Evolutionary conservation across 306 rosid species (phyloP).

Genomic region (Prunus mongolica): DNA sequence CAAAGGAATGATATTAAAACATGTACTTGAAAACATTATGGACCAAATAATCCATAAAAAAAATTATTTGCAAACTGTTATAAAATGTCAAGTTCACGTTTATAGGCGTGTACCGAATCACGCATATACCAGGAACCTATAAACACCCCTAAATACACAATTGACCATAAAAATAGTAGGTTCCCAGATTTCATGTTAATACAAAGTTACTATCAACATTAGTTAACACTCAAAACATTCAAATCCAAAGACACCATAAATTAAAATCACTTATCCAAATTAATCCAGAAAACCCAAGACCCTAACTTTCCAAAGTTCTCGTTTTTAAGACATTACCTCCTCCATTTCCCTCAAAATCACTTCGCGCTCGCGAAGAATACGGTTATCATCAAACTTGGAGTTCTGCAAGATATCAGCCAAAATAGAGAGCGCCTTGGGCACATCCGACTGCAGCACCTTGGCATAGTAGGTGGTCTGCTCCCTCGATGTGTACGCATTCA

Average conservation of each 20-base stretch:
- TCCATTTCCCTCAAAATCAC: conserved; percentile 94
- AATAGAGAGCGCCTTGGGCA: conserved; percentile 67
- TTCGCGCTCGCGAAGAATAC: conserved; percentile 75
- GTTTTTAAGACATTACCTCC: conserved; percentile 47
- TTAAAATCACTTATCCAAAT: not conserved
- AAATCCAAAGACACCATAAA: not conserved
- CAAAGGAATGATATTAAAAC: not conserved
- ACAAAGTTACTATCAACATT: not conserved
- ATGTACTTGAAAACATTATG: not conserved
- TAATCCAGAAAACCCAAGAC: not conserved
- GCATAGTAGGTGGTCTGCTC: conserved; percentile 92
- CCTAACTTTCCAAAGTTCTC: not conserved
- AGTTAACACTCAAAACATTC: not conserved
- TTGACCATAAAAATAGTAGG: not conserved
- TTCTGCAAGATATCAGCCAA: conserved; percentile 88
- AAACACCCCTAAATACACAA: not conserved
- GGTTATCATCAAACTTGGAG: conserved; percentile 60
- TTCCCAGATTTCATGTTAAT: not conserved
- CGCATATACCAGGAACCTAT: not conserved
- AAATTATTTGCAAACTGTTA: not conserved
- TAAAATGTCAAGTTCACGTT: not conserved
- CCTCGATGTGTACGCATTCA: conserved; percentile 89
- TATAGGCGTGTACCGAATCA: not conserved
- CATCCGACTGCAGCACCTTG: conserved; percentile 59
- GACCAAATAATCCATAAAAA: not conserved